Percentiles rank a stretch among this genome's conserved stretches.
phyloP scores from a whole-genome alignment of 2,329 filamentous ascomycete species.

The Hyphodiscus sp. region DNA sequence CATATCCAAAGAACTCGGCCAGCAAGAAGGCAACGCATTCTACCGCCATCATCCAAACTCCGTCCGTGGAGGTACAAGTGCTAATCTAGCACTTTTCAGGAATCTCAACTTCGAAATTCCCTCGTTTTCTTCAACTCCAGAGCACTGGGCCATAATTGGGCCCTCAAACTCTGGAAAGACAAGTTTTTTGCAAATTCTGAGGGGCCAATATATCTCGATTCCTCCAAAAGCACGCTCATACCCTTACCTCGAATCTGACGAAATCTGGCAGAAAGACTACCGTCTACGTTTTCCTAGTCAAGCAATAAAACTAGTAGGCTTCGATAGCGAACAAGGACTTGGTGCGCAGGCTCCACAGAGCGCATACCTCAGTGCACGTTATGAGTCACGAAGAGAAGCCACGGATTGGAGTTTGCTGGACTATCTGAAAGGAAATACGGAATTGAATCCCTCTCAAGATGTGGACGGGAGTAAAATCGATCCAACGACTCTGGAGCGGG shows the following conservation, averaged over 20 bases:
- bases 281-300: slow-evolving; percentile 51
- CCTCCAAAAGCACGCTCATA: slow-evolving; percentile 72
- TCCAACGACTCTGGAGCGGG: slow-evolving; percentile 46
- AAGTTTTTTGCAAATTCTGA: slow-evolving; percentile 71
- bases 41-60: slow-evolving; percentile 66
- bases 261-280: slow-evolving; percentile 36
- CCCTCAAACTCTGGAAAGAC: slow-evolving; percentile 75
- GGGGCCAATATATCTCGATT: slow-evolving; percentile 67
- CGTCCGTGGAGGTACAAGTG: slow-evolving; percentile 31
- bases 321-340: slow-evolving; percentile 64
- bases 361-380: slow-evolving; percentile 81
- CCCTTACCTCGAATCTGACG: slow-evolving; percentile 65
- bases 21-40: slow-evolving; percentile 56
- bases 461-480: slow-evolving; percentile 45
- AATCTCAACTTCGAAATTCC: slow-evolving; percentile 65
- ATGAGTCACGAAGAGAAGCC: slow-evolving; percentile 79
- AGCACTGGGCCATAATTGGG: slow-evolving; percentile 81
- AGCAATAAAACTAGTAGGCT: slow-evolving; percentile 86
- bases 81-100: slow-evolving; percentile 68
- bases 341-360: slow-evolving; percentile 55
- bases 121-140: slow-evolving; percentile 40
- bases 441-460: slow-evolving; percentile 65
- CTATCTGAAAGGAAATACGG: slow-evolving; percentile 75
- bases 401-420: slow-evolving; percentile 81
- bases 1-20: slow-evolving; percentile 41